Base-by-base conservation (phyloP, 1,284 basidiomycete species). In the Xanthoconium separans region DNA sequence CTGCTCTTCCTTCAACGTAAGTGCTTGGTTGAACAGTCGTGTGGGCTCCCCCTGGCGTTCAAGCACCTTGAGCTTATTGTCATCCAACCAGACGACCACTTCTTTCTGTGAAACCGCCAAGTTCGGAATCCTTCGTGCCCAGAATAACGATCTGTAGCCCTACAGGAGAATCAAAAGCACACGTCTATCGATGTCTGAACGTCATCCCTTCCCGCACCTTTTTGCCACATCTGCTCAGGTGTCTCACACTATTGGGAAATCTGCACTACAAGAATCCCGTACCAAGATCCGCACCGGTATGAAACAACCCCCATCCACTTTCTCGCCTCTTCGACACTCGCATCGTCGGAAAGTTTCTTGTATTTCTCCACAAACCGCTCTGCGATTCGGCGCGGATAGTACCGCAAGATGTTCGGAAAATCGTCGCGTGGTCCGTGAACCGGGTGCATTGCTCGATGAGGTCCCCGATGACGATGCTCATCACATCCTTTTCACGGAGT, bases 251-350 rank as follows among this genome's bases (percentile, higher is more conserved):
- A 87, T 76, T 0, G 87, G 87, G 64, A 84, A 87, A 0, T 74
- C 78, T 0, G 42, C 74, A 6, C 71, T 64, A 13, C 75, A 66
- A 59, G 90, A 70, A 62, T 37, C 36, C 36, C 36, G n/a, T 30
- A 77, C 76, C 18, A 92, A 75, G 42, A 90, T 54, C 45, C 87
- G 73, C 39, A 84, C 78, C 0, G 87, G 88, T 1, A 90, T 63
- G 88, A 65, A 13, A 88, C 79, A 53, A 82, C 75, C 1, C 88
- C 89, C 56, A 61, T 63, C 45, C 53, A 20, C 59, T 66, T 73
- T 57, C 70, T 63, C 27, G 76, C 71, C 50, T 80, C 81, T 41
- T 79, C 75, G 11, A 59, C 65, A 1, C 62, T 68, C 10, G 77
- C 73, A 29, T 70, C 66, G 0, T 73, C 67, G 1, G 74, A 65